Evolutionary conservation across 139 green algal species (phyloP).

Genomic region (Edaphochlamys debaryana): DNA sequence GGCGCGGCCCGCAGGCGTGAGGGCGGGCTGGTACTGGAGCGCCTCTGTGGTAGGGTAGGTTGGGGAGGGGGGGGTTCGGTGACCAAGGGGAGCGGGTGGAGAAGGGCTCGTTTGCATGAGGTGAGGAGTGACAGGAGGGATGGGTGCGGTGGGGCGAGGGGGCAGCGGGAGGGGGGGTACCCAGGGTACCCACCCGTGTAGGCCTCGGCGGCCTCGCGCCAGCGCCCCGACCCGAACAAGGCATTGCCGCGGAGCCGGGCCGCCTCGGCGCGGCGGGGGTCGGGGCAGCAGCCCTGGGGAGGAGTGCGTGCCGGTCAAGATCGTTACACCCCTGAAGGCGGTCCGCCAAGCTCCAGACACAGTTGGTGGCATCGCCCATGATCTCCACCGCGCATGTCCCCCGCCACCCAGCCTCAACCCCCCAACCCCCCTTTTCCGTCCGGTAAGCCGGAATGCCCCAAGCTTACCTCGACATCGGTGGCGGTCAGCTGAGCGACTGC

Average conservation of each 20-base stretch:
- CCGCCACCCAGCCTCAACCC: too few species aligned
- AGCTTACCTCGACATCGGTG: conserved; percentile 12
- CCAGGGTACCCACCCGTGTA: conserved; percentile 43
- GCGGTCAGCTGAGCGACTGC: not conserved
- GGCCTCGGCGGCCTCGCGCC: not conserved
- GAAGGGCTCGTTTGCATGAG: too few species aligned
- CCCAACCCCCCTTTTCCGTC: not conserved
- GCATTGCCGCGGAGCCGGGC: not conserved
- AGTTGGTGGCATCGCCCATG: not conserved
- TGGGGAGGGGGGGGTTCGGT: too few species aligned
- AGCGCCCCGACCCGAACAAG: not conserved
- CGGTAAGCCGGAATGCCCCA: too few species aligned
- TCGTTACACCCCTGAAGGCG: too few species aligned
- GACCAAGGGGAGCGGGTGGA: too few species aligned
- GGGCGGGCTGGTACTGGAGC: not conserved
- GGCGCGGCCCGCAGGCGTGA: not conserved
- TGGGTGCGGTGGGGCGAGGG: not conserved
- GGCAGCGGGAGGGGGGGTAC: not conserved
- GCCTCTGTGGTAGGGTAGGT: not conserved
- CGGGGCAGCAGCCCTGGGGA: conserved; percentile 7
- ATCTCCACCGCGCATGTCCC: too few species aligned
- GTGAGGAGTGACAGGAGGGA: not conserved
- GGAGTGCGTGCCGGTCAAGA: too few species aligned
- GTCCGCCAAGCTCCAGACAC: not conserved
- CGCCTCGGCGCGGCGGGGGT: not conserved